Evolutionary conservation across 257 asterid species (phyloP).

Genomic region (Solanum dulcamara): DNA sequence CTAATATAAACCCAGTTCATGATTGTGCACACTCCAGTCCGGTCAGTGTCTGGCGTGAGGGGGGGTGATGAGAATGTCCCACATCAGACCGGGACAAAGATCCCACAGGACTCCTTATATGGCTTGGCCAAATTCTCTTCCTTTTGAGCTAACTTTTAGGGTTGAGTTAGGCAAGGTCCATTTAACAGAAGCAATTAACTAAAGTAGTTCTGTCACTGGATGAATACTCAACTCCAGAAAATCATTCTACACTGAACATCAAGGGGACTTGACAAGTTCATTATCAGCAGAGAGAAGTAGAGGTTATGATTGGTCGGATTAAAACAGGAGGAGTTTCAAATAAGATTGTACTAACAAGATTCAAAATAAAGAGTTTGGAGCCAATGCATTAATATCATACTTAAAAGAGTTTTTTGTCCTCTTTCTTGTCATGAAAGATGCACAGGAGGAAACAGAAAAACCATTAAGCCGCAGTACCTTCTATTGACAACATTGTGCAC

Average conservation of each 20-base stretch:
- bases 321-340: not conserved
- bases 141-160: too few relatives aligned
- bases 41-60: not conserved
- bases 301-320: not conserved
- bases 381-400: not conserved
- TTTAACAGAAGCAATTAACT: not conserved
- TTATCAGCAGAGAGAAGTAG: not conserved
- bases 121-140: not conserved
- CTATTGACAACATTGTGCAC: constrained; percentile 85
- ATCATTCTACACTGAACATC: not conserved
- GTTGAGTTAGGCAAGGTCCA: not conserved
- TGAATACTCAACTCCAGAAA: not conserved
- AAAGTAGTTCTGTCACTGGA: not conserved
- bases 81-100: not conserved
- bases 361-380: not conserved
- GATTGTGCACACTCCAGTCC: not conserved
- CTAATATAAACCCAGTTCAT: not conserved
- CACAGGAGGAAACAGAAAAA: not conserved
- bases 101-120: not conserved
- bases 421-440: not conserved
- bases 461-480: constrained; percentile 35
- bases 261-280: not conserved
- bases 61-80: not conserved
- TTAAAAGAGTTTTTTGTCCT: not conserved
- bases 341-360: not conserved